Percentiles rank a stretch among this genome's conserved stretches.
Conservation (phyloP, 176 grass and related monocot genomes). For the Oryza australiensis region DNA sequence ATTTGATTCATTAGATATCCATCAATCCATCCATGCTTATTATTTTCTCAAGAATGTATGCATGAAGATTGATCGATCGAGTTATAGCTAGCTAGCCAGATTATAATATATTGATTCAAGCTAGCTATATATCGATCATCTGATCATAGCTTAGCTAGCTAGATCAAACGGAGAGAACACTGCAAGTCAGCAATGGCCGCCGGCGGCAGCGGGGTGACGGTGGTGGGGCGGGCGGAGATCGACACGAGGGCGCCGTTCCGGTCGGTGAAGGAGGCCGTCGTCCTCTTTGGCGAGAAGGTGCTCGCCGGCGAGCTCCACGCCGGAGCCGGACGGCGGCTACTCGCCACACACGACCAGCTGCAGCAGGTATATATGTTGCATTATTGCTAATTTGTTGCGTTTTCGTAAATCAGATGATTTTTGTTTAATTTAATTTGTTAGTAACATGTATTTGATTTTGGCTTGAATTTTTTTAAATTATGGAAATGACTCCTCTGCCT, state of each 20-base stretch:
- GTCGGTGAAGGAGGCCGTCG: slow-evolving; percentile 92
- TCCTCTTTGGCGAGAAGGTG: slow-evolving; percentile 81
- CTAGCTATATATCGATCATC: no score
- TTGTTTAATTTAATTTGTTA: no score
- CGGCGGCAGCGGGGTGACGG: neutral
- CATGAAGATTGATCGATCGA: no score
- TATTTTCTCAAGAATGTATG: neutral
- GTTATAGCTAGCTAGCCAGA: no score
- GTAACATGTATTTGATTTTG: no score
- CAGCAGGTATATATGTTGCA: neutral
- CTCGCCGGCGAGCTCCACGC: slow-evolving; percentile 70
- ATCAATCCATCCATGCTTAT: no score
- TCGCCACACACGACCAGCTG: neutral
- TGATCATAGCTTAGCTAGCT: no score
- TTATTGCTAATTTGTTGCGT: no score
- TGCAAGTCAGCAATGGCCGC: neutral
- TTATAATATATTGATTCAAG: neutral
- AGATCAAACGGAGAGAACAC: no score
- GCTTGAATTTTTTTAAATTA: no score
- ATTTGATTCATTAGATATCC: neutral
- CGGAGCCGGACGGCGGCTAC: neutral
- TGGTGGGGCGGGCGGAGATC: slow-evolving; percentile 61
- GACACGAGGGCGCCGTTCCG: slow-evolving; percentile 85
- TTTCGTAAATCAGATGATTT: no score
- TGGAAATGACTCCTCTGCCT: no score